Conservation (phyloP, 176 grass and related monocot species). For the Ananas comosus region DNA sequence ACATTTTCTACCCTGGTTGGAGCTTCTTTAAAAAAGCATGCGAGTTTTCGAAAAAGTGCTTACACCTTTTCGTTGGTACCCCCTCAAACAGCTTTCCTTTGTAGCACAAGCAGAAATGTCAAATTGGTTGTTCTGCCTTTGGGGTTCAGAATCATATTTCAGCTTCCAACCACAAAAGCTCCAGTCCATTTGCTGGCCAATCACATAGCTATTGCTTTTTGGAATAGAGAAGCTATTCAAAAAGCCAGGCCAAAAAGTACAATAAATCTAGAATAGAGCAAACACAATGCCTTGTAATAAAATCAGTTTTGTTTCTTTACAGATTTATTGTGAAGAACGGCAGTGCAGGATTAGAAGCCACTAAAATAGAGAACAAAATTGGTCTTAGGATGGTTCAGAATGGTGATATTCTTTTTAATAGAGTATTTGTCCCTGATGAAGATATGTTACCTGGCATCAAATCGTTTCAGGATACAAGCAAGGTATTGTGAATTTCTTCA, state of each 20-base stretch:
- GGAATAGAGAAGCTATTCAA: too few relatives aligned
- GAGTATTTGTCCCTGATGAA: constrained; percentile 71
- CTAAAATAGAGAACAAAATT: constrained; percentile 81
- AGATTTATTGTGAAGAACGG: constrained; percentile 78
- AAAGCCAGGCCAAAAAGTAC: too few relatives aligned
- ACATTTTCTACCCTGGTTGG: neutral
- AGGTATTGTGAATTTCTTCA: constrained; percentile 24
- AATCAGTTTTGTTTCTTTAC: neutral
- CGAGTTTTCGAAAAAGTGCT: too few relatives aligned
- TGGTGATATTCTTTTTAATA: constrained; percentile 56
- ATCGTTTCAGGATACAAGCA: constrained; percentile 67
- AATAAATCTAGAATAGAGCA: too few relatives aligned
- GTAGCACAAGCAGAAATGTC: constrained; percentile 5
- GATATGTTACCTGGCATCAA: constrained; percentile 46
- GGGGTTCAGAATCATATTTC: too few relatives aligned
- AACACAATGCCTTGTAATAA: neutral
- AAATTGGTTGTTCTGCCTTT: neutral
- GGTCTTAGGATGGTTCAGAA: constrained; percentile 78
- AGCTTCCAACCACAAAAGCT: too few relatives aligned
- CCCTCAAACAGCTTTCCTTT: neutral
- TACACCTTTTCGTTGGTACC: too few relatives aligned
- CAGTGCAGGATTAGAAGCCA: constrained; percentile 40
- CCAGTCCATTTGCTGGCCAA: too few relatives aligned
- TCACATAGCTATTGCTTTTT: too few relatives aligned
- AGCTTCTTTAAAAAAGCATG: too few relatives aligned